A percentile compares a stretch with the other conserved stretches of the same genome.
These are phyloP conservation scores for Syzygium oleosum DNA, from an alignment of 345 rosid species.

Conservation along the genomic window DNA sequence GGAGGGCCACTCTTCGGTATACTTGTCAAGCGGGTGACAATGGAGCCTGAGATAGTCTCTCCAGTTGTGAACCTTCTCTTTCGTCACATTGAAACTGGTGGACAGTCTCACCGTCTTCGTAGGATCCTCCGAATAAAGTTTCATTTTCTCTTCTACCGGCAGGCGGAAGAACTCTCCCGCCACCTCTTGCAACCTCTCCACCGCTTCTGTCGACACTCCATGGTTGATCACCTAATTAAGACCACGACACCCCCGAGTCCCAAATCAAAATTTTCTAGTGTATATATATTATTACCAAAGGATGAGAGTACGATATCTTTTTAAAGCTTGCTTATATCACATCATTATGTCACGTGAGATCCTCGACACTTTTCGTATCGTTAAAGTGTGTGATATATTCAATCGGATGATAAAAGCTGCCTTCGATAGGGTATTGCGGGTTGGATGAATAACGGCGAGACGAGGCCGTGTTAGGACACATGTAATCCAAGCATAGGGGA, in stretches of 20 bases:
- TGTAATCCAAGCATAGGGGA: background rate
- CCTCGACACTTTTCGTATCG: background rate
- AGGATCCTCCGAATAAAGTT: slow-evolving; percentile 78
- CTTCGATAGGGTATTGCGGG: background rate
- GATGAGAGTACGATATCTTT: background rate
- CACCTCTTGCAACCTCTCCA: slow-evolving; percentile 34
- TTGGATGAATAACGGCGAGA: background rate
- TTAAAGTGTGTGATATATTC: background rate
- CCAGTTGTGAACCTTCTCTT: slow-evolving; percentile 79
- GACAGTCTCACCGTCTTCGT: slow-evolving; percentile 68
- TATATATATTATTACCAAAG: background rate
- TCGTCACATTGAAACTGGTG: slow-evolving; percentile 68
- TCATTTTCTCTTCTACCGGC: slow-evolving; percentile 74
- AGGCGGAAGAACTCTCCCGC: slow-evolving; percentile 51
- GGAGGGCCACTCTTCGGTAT: slow-evolving; percentile 70
- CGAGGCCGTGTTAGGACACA: background rate
- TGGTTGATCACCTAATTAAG: slow-evolving; percentile 51
- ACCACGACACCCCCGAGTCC: background rate
- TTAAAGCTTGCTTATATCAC: background rate
- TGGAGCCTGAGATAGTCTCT: slow-evolving; percentile 82
- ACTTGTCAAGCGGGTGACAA: slow-evolving; percentile 62
- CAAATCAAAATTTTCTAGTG: background rate
- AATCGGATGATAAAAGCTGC: background rate
- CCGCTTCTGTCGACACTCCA: slow-evolving; percentile 27
- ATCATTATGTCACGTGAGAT: background rate